Evolutionary conservation across 2,329 filamentous ascomycete species (phyloP), one percentile per base, ranked within the genome.

Genomic region (Alternaria sp.): DNA sequence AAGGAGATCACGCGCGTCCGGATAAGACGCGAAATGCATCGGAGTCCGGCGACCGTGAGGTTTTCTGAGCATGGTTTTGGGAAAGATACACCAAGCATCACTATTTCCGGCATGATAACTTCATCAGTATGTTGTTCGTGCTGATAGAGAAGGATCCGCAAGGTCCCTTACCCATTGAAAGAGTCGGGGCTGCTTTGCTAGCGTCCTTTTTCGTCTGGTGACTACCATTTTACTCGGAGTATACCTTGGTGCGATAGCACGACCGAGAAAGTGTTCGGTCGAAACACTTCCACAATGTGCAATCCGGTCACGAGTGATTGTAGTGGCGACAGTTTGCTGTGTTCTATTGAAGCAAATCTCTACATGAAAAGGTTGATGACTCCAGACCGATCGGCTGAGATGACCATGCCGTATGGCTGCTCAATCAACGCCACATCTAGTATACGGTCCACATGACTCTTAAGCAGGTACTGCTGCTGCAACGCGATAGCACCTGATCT

Each of bases 401-500:
- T 85, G 34, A 94, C 91, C 92, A 98, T 97, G 5, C 91, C 91
- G 78, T 96, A 97, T 24, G 95, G 95, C 65, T 87, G 85, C 81
- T 97, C 93, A 68, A 99, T 79, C 73, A 98, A 81, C n/a, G 91
- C 91, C 67, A 97, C 89, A 80, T 98, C 94, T 72, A 91, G 86
- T 60, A 99, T 89, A 4, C 89, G 89, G 79, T 99, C 95, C 71
- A 97, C 79, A 80, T 99, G 95, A 59, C 90, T 92, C 75, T 89
- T 91, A 58, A 98, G 81, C 68, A 99, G 78, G 78, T 93, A 88
- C 77, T 96, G 92, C 76, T 97, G 94, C 80, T 96, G 91, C 66
- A 91, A 94, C 91, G 42, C 97, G 89, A 97, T 95, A 28, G 97
- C 90, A 12, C 93, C 94, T 62, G 90, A 91, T 65, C 93, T 86